These are phyloP conservation scores for Solanum aculeatissimum DNA, from an alignment of 305 asterid species.

Conservation along the genomic window DNA sequence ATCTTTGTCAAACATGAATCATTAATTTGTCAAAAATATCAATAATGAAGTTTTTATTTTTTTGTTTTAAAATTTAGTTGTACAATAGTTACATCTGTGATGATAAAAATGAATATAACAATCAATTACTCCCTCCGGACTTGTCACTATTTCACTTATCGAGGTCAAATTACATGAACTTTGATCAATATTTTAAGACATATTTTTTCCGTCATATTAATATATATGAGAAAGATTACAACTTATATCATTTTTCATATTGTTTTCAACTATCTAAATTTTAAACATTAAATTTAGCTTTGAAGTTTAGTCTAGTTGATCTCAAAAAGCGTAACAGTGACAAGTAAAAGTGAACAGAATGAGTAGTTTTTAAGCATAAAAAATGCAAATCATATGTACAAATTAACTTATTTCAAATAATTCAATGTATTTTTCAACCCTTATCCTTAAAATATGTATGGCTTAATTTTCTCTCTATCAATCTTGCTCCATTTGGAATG, in stretches of 20 bases:
- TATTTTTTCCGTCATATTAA: too few species aligned
- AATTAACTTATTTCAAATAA: not conserved
- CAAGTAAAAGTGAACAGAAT: too few species aligned
- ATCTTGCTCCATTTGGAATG: not conserved
- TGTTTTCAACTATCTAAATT: too few species aligned
- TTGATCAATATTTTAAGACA: too few species aligned
- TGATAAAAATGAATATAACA: not conserved
- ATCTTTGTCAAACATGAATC: not conserved
- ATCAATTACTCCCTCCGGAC: not conserved
- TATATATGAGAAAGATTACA: too few species aligned
- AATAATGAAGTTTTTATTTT: not conserved
- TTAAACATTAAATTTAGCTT: too few species aligned
- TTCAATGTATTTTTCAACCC: not conserved
- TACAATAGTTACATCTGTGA: not conserved
- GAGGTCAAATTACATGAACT: too few species aligned
- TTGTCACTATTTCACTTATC: too few species aligned
- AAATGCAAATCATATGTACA: not conserved
- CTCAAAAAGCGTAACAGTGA: too few species aligned
- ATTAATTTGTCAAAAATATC: not conserved
- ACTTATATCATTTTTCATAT: too few species aligned
- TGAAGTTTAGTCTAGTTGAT: too few species aligned
- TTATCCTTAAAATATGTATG: not conserved
- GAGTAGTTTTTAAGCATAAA: not conserved
- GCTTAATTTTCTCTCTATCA: not conserved
- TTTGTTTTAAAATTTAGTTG: not conserved